phyloP scores from a whole-genome alignment of 306 rosid genomes.

The Leucaena leucocephala region DNA sequence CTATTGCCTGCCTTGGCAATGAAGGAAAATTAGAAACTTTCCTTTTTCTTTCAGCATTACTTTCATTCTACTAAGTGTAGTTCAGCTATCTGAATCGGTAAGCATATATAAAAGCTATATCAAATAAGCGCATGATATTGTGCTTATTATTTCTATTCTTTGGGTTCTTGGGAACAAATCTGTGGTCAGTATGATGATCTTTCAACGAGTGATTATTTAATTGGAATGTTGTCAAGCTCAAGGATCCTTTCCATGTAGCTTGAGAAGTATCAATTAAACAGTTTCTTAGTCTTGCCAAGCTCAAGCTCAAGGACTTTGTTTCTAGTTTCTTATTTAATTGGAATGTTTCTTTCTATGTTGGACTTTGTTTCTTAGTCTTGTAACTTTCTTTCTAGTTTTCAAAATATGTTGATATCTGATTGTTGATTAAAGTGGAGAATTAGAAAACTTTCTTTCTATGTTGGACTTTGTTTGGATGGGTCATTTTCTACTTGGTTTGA shows the following conservation, averaged over 20 bases:
- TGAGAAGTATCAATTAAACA: constrained; percentile 13
- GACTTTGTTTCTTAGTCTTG: constrained; percentile 17
- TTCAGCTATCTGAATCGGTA: constrained; percentile 10
- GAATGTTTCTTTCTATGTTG: too few relatives aligned
- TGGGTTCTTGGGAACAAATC: constrained; percentile 25
- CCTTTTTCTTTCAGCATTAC: neutral
- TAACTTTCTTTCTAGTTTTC: constrained; percentile 7
- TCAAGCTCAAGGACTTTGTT: too few relatives aligned
- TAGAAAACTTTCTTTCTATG: neutral
- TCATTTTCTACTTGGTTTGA: constrained; percentile 19
- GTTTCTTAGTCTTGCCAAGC: constrained; percentile 17
- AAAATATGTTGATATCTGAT: neutral
- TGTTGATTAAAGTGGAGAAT: neutral
- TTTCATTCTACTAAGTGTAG: constrained; percentile 12
- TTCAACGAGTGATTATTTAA: constrained; percentile 4
- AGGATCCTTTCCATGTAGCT: constrained; percentile 25
- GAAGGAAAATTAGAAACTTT: neutral
- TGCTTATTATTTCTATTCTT: constrained; percentile 20
- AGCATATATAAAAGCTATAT: neutral
- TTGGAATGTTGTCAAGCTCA: constrained; percentile 13
- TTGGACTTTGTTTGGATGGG: constrained; percentile 18
- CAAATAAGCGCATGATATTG: neutral
- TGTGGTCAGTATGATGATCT: constrained; percentile 10
- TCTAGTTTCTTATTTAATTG: too few relatives aligned
- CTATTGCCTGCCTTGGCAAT: neutral